Evolutionary conservation across 1,284 basidiomycete genomes (phyloP), one percentile per base, ranked within the genome.

Genomic region (Ceratobasidium sp.): DNA sequence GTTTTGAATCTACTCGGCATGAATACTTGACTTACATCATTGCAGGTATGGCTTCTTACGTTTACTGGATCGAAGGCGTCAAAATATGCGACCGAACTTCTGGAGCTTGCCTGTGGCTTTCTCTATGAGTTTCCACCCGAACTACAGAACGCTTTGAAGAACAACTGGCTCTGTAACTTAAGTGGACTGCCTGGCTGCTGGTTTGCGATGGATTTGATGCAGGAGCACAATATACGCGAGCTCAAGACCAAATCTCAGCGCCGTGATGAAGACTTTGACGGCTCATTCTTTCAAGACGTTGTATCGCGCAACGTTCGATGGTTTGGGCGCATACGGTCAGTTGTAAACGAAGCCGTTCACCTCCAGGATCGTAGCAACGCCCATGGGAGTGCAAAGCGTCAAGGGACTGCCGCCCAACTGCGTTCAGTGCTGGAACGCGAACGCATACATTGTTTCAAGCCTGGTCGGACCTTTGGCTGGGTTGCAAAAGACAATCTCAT

Each of bases 101-200:
- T 67, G 5, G 46, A 50, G 10, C 26, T 67, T 17, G 65, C 65
- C 6, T 46, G 20, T 17, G 23, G 12, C 1, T 67, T 67, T 28
- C 6, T 67, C 4, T 67, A 28, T n/a, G 65, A 67, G 13, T 67
- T 50, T 50, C 65, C 65, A 5, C 2, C 12, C 7, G 44, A n/a
- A 26, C 65, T 67, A 1, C 65, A 67, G 13, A 3, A 50, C 13
- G 65, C 65, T 9, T 1, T 67, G n/a, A 67, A 26, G 65, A 23
- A 67, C 23, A 67, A 67, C 48, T 67, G 65, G 65, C 65, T 50
- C 1, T 67, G 65, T 38, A 67, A 67, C 23, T 10, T 67, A 1
- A 67, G 46, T 17, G 48, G 65, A 0, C 26, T 67, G 7, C 46
- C 46, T 4, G 64, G 64, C 0, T 66, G 64, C n/a, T 48, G 64